Percentiles rank a stretch among this genome's conserved stretches.
Conservation (phyloP, 306 rosid genomes). For the Comarum palustre region DNA sequence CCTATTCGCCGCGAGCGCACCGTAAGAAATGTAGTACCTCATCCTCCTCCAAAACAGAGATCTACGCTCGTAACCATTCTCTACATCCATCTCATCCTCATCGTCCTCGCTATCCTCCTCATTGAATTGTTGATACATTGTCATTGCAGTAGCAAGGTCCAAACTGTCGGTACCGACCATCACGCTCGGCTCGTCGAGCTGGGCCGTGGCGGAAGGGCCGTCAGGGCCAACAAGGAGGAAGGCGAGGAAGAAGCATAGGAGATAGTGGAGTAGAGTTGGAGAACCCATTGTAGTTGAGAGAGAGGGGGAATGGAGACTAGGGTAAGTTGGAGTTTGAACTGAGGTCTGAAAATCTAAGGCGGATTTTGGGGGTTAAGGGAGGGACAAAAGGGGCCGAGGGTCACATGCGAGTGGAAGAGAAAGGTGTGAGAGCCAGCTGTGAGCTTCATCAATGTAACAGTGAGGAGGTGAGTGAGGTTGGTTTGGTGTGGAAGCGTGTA, state of each 20-base stretch:
- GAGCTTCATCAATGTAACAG: constrained; percentile 42
- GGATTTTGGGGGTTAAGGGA: neutral
- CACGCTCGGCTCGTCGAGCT: constrained; percentile 52
- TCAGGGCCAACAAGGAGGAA: constrained; percentile 7
- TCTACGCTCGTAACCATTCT: constrained; percentile 49
- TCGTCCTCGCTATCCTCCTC: constrained; percentile 28
- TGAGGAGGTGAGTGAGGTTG: constrained; percentile 16
- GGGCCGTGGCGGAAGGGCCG: constrained; percentile 14
- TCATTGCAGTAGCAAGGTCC: constrained; percentile 61
- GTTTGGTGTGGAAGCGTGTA: constrained; percentile 13
- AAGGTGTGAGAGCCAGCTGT: constrained; percentile 51
- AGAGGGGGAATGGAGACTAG: constrained; percentile 1
- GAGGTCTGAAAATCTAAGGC: neutral
- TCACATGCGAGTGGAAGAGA: constrained; percentile 61
- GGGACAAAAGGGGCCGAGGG: constrained; percentile 15
- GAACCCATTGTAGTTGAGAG: constrained; percentile 30
- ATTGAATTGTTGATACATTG: constrained; percentile 18
- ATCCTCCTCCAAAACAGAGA: constrained; percentile 68
- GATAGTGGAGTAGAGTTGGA: constrained; percentile 1
- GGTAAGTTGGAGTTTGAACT: constrained; percentile 2
- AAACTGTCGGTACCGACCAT: constrained; percentile 54
- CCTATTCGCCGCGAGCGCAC: constrained; percentile 83
- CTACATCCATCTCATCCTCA: constrained; percentile 18
- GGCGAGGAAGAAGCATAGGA: constrained; percentile 18
- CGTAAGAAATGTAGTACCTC: constrained; percentile 79